Percentiles rank a stretch among this genome's conserved stretches.
Conservation (phyloP, 148 eudicot genomes). For the Pharnaceum exiguum region DNA sequence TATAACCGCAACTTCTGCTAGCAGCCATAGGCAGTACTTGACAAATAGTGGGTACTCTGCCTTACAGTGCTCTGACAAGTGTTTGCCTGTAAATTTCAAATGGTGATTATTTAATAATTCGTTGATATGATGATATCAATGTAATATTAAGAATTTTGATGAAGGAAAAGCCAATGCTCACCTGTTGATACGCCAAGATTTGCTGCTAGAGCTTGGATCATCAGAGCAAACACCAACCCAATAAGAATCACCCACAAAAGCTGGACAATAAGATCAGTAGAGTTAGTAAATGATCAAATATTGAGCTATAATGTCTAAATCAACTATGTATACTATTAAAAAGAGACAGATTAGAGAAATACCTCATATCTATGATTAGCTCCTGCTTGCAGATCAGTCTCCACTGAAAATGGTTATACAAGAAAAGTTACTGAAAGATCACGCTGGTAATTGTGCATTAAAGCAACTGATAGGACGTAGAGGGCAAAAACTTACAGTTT, state of each 20-base stretch:
- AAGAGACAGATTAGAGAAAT: not conserved
- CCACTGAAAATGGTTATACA: constrained; percentile 47
- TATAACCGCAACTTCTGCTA: constrained; percentile 85
- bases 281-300: not conserved
- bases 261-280: constrained; percentile 27
- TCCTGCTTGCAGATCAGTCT: constrained; percentile 95
- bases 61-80: constrained; percentile 77
- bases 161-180: not conserved
- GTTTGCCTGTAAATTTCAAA: constrained; percentile 53
- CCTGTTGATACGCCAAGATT: constrained; percentile 91
- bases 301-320: not conserved
- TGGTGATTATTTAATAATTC: not conserved
- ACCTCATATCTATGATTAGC: constrained; percentile 81
- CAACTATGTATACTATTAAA: not conserved
- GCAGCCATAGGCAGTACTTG: constrained; percentile 76
- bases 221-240: constrained; percentile 75
- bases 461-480: not conserved
- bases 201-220: constrained; percentile 87
- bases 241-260: constrained; percentile 80
- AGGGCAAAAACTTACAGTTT: constrained; percentile 39
- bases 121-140: not conserved
- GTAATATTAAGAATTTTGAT: not conserved
- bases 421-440: not conserved
- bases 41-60: constrained; percentile 71
- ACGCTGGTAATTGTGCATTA: not conserved